Conservation (phyloP, 805 yeast genomes). For the Candida rishiriensis region DNA sequence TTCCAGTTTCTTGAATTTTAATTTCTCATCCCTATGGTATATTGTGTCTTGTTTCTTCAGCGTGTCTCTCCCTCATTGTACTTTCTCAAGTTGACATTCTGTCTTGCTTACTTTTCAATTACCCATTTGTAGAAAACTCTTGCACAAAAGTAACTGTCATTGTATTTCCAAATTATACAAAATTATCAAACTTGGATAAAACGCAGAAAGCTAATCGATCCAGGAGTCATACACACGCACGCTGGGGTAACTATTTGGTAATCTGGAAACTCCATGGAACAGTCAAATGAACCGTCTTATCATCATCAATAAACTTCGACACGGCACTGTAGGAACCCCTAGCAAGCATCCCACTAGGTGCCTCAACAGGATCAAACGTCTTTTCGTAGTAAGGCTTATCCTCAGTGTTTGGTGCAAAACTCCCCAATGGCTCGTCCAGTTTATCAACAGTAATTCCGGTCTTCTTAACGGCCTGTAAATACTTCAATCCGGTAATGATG, state of each 20-base stretch:
- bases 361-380: constrained; percentile 71
- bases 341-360: constrained; percentile 86
- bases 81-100: no score
- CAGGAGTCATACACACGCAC: no score
- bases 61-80: neutral
- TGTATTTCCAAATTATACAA: no score
- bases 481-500: constrained; percentile 84
- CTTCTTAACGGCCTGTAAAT: constrained; percentile 79
- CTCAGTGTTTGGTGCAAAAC: constrained; percentile 83
- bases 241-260: constrained; percentile 48
- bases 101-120: neutral
- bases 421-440: constrained; percentile 82
- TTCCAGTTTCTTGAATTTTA: neutral
- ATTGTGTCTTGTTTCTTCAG: neutral
- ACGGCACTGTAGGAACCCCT: constrained; percentile 81
- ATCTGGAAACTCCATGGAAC: constrained; percentile 86
- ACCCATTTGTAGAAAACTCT: no score
- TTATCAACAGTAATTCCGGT: constrained; percentile 86
- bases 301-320: constrained; percentile 85
- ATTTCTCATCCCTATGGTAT: constrained; percentile 2
- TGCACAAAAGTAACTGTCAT: no score
- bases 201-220: no score
- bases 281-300: constrained; percentile 64
- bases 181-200: no score
- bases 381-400: constrained; percentile 76